A percentile compares a stretch with the other conserved stretches of the same genome.
Evolutionary conservation across 257 asterid species (phyloP).

Genomic region (Nicotiana benthamiana): DNA sequence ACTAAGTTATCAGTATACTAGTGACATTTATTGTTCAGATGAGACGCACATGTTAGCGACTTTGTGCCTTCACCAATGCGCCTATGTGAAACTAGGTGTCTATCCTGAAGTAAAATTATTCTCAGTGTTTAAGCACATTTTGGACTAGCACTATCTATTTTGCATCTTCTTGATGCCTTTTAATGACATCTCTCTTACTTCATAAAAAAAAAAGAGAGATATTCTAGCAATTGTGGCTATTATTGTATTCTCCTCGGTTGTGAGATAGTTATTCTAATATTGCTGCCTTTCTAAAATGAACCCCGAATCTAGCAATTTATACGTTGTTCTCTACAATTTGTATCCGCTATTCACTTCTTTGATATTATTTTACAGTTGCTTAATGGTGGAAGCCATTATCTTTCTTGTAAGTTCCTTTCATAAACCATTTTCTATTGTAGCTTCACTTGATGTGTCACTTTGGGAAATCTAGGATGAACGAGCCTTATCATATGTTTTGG

Average conservation of each 20-base stretch:
- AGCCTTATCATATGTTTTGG: neutral
- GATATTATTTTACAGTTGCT: neutral
- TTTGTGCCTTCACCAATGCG: neutral
- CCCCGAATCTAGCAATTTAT: neutral
- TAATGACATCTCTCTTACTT: too few species aligned
- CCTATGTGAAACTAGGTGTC: neutral
- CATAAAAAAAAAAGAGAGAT: too few species aligned
- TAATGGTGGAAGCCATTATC: slow-evolving; percentile 1
- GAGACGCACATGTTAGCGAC: neutral
- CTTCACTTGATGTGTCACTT: neutral
- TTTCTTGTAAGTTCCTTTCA: neutral
- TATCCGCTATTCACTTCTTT: neutral
- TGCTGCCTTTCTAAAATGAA: neutral
- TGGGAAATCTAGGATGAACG: neutral
- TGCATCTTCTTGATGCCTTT: too few species aligned
- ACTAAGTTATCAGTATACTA: neutral
- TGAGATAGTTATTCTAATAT: neutral
- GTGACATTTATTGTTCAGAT: neutral
- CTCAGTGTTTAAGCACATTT: neutral
- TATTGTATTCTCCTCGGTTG: neutral
- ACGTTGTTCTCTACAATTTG: neutral
- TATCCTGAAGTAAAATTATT: neutral
- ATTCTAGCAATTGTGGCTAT: neutral
- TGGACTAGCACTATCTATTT: too few species aligned
- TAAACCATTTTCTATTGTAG: neutral